Evolutionary conservation across 257 asterid genomes (phyloP), one percentile per base, ranked within the genome.

Genomic region (Marsdenia floribunda): DNA sequence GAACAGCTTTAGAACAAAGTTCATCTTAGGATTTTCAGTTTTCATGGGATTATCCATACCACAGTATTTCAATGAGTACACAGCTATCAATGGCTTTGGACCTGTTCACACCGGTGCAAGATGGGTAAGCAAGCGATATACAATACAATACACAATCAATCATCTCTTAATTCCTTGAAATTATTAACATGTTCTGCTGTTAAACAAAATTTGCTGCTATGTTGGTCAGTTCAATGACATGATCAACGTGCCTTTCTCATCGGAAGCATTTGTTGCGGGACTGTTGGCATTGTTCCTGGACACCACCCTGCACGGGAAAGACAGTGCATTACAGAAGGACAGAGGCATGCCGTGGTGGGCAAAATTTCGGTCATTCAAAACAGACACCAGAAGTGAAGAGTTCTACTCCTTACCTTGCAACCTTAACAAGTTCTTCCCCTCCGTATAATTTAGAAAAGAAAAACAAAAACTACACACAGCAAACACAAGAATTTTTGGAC

Each of bases 281-380:
- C 68, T 85, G 7, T 26, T 92, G 82, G 98, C 94, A 0, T 73
- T 90, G 65, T 55, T 89, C 59, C 76, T 95, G 81, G 99, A 95
- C 70, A 76, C 74, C 60, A 87, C 96, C 0, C 63, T 95, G 81
- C 90, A 88, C 6, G 88, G 88, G 2, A 92, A 92, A 75, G 96
- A 89, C 82, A 74, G 55, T 33, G 42, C 89, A 40, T 77, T 87
- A 47, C 82, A 88, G 83, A 95, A 89, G 78, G 98, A 95, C 33
- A 87, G 98, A 54, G 99, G 99, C 35, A 78, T 89, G 97, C 93
- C 86, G 5, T 95, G 98, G 98, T 95, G 98, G 99, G 93, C 86
- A 69, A 95, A 79, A 79, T 92, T 92, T 83, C 75, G 84, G 67
- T 89, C 93, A 47, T 90, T 76, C 72, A 92, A 88, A 80, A 89